Percentiles rank a stretch among this genome's conserved stretches.
phyloP scores from a whole-genome alignment of 495 filamentous ascomycete genomes.

The Penicillium antarcticum region DNA sequence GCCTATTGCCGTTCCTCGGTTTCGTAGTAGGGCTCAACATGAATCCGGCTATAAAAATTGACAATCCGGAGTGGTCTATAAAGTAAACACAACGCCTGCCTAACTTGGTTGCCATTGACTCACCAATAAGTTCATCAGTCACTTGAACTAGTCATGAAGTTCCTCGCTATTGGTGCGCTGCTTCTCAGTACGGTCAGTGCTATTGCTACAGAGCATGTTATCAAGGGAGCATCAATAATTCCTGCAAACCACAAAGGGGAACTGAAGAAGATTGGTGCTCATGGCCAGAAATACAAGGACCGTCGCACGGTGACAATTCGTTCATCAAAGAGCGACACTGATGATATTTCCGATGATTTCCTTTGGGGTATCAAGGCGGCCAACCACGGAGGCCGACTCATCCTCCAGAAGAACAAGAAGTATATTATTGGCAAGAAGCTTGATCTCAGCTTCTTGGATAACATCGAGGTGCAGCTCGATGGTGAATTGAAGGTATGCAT shows the following conservation, averaged over 20 bases:
- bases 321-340: constrained; percentile 46
- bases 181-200: constrained; percentile 19
- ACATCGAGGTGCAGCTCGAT: constrained; percentile 55
- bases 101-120: not conserved
- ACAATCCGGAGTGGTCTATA: not conserved
- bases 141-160: constrained; percentile 17
- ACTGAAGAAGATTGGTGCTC: constrained; percentile 25
- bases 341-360: constrained; percentile 54
- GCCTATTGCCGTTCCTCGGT: constrained; percentile 1
- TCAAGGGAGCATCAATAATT: constrained; percentile 28
- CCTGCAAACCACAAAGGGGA: constrained; percentile 19
- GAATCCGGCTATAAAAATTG: not conserved
- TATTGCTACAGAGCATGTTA: constrained; percentile 10
- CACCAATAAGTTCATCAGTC: not conserved
- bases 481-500: constrained; percentile 46
- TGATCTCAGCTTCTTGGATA: constrained; percentile 53
- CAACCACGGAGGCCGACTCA: constrained; percentile 51
- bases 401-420: constrained; percentile 46
- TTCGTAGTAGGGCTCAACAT: not conserved
- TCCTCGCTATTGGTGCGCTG: constrained; percentile 23
- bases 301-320: constrained; percentile 48
- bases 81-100: not conserved
- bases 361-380: constrained; percentile 48
- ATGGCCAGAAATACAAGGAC: constrained; percentile 28
- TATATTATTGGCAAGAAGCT: constrained; percentile 57